These are phyloP conservation scores for Fomitopsis palustris DNA, from an alignment of 1,284 basidiomycete genomes.

Conservation along the genomic window DNA sequence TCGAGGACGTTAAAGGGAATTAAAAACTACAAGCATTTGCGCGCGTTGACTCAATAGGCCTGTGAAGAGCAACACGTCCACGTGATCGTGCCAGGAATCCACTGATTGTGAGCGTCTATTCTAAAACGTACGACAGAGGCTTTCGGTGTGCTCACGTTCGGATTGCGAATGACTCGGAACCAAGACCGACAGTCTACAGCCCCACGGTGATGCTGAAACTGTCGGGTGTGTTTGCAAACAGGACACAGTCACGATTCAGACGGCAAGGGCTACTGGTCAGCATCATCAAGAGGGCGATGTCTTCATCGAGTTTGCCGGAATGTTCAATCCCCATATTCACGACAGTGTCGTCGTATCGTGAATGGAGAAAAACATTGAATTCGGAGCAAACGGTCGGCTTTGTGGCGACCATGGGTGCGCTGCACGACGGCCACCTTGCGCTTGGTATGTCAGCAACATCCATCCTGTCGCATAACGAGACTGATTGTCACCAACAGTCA, in stretches of 20 bases:
- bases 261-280: background rate
- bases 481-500: slow-evolving; percentile 38
- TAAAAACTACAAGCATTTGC: too few species aligned
- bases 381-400: slow-evolving; percentile 77
- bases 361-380: slow-evolving; percentile 70
- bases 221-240: too few species aligned
- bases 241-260: background rate
- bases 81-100: background rate
- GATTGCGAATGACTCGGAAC: too few species aligned
- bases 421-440: slow-evolving; percentile 91
- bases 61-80: too few species aligned
- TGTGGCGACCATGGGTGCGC: slow-evolving; percentile 96
- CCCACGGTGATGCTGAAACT: too few species aligned
- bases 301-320: slow-evolving; percentile 31
- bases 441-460: slow-evolving; percentile 59
- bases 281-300: slow-evolving; percentile 8
- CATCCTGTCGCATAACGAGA: background rate
- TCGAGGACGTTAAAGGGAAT: too few species aligned
- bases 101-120: too few species aligned
- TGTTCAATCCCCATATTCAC: slow-evolving; percentile 77
- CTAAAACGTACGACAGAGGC: too few species aligned
- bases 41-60: too few species aligned
- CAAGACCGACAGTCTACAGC: too few species aligned
- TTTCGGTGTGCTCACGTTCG: too few species aligned
- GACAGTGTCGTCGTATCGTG: slow-evolving; percentile 64